phyloP scores from a whole-genome alignment of 495 filamentous ascomycete genomes.

The Hypoxylon perforatum region DNA sequence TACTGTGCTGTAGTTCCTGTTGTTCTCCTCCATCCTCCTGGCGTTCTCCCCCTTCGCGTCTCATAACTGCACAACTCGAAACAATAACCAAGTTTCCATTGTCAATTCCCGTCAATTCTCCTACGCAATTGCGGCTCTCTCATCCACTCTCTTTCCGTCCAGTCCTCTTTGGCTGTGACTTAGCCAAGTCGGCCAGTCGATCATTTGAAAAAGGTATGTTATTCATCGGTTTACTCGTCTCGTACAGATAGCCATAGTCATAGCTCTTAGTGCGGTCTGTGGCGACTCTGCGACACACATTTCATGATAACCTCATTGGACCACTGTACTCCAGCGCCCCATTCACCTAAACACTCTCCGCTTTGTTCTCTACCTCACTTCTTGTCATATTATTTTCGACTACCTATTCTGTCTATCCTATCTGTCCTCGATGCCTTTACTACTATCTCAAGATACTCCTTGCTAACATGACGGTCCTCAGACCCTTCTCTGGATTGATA shows the following conservation, averaged over 20 bases:
- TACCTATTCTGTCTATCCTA: not conserved
- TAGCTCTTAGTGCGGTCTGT: constrained; percentile 27
- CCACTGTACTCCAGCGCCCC: constrained; percentile 29
- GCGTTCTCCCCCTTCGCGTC: constrained; percentile 35
- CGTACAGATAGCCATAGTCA: not conserved
- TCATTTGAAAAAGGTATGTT: constrained; percentile 25
- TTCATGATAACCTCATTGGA: constrained; percentile 45
- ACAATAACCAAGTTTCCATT: constrained; percentile 33
- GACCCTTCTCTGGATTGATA: constrained; percentile 48
- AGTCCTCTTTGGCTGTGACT: constrained; percentile 35
- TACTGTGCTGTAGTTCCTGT: constrained; percentile 25
- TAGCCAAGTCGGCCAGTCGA: constrained; percentile 17
- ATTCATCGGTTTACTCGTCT: constrained; percentile 17
- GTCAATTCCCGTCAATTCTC: constrained; percentile 12
- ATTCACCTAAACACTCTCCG: constrained; percentile 32
- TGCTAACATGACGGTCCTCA: constrained; percentile 56
- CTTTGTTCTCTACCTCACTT: constrained; percentile 22
- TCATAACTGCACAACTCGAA: constrained; percentile 41
- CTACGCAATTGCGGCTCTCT: constrained; percentile 24
- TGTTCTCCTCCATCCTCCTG: constrained; percentile 24
- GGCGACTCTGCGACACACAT: constrained; percentile 41
- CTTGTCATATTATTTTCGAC: constrained; percentile 8
- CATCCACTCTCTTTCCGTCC: constrained; percentile 33
- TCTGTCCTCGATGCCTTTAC: constrained; percentile 15
- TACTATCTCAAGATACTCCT: constrained; percentile 5